Conservation (phyloP, 192 early-diverging fungal genomes). For the Allomyces macrogynus region DNA sequence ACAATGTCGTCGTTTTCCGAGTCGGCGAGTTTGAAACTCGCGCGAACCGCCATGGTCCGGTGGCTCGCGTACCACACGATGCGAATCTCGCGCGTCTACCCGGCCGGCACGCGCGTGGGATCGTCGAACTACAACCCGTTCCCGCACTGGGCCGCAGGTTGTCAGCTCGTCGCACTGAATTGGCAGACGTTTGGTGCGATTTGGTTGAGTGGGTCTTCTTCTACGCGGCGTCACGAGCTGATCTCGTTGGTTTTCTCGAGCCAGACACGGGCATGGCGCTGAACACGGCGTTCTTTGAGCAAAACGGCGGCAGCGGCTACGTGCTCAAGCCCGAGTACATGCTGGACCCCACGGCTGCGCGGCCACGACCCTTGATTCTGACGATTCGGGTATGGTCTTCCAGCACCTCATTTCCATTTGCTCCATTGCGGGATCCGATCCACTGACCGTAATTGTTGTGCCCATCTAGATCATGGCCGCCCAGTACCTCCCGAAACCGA, state of each 20-base stretch:
- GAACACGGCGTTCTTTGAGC: slow-evolving; percentile 61
- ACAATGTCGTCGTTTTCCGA: slow-evolving; percentile 59
- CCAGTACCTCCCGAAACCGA: slow-evolving; percentile 45
- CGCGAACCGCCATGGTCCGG: slow-evolving; percentile 24
- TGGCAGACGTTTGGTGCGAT: slow-evolving; percentile 52
- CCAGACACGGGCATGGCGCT: slow-evolving; percentile 57
- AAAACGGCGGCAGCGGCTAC: slow-evolving; percentile 55
- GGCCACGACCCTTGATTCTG: slow-evolving; percentile 9
- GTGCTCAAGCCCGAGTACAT: slow-evolving; percentile 47
- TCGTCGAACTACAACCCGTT: slow-evolving; percentile 73
- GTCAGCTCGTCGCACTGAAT: slow-evolving; percentile 78
- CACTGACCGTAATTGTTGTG: neutral
- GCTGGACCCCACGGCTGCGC: slow-evolving; percentile 9
- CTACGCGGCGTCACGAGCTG: too few relatives aligned
- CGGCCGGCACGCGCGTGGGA: slow-evolving; percentile 49
- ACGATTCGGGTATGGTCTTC: slow-evolving; percentile 12
- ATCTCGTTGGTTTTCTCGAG: neutral
- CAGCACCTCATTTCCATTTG: neutral
- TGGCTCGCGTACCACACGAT: slow-evolving; percentile 33
- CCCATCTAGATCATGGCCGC: slow-evolving; percentile 35
- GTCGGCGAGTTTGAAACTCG: slow-evolving; percentile 26
- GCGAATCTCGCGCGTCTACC: slow-evolving; percentile 61
- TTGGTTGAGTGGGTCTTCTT: neutral
- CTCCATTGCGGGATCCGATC: neutral
- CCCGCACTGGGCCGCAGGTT: slow-evolving; percentile 56